These are phyloP conservation scores for Aureobasidium sp. DNA, from an alignment of 2,329 filamentous ascomycete species.

Conservation along the genomic window DNA sequence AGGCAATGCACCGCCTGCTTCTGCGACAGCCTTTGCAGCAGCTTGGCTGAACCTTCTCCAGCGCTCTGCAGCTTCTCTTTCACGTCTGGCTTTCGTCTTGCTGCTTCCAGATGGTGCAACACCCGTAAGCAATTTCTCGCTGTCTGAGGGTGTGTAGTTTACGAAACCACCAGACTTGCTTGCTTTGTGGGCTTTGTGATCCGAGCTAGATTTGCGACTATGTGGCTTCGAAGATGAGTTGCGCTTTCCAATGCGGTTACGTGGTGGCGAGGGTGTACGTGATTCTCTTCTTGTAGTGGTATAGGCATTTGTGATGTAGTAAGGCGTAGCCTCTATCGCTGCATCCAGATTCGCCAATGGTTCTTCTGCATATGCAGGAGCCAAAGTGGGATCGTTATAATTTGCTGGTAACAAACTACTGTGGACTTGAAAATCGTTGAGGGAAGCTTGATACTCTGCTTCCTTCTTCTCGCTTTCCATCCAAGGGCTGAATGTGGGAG, in stretches of 20 bases:
- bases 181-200: slow-evolving; percentile 3
- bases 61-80: slow-evolving; percentile 79
- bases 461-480: slow-evolving; percentile 14
- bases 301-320: slow-evolving; percentile 14
- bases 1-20: slow-evolving; percentile 59
- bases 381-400: slow-evolving; percentile 24
- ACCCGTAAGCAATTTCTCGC: slow-evolving; percentile 70
- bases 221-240: slow-evolving; percentile 14
- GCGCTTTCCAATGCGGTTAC: slow-evolving; percentile 17
- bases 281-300: not conserved
- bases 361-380: slow-evolving; percentile 15
- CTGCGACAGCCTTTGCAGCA: slow-evolving; percentile 60
- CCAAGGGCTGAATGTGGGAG: slow-evolving; percentile 14
- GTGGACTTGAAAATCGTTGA: not conserved
- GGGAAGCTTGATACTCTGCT: not conserved
- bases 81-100: slow-evolving; percentile 89
- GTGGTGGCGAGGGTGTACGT: slow-evolving; percentile 24
- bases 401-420: slow-evolving; percentile 14
- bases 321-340: not conserved
- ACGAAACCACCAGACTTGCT: slow-evolving; percentile 57
- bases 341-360: not conserved
- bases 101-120: slow-evolving; percentile 85
- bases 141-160: slow-evolving; percentile 81
- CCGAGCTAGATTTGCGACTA: not conserved
- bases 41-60: slow-evolving; percentile 61